Evolutionary conservation across 768 basidiomycete species (phyloP).

Genomic region (Phallus indusiatus): DNA sequence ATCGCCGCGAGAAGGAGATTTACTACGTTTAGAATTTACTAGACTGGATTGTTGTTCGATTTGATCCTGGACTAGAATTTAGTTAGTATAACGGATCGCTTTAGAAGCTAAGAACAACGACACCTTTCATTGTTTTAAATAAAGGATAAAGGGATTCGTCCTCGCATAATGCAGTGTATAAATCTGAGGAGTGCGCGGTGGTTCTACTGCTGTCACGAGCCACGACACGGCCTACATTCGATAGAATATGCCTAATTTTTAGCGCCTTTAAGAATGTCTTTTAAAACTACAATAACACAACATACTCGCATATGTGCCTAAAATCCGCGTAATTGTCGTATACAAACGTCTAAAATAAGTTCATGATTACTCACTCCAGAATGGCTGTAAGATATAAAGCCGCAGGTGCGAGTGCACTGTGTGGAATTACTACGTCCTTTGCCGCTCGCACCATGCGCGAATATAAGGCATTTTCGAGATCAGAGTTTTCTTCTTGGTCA

Average conservation of each 20-base stretch:
- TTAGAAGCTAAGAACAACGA: conserved; percentile 14
- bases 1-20: conserved; percentile 11
- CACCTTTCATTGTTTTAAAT: conserved; percentile 83
- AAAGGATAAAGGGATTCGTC: conserved; percentile 79
- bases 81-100: conserved; percentile 10
- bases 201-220: conserved; percentile 78
- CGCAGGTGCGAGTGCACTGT: conserved; percentile 63
- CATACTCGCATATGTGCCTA: conserved; percentile 85
- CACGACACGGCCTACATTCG: conserved; percentile 76
- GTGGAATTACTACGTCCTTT: conserved; percentile 33
- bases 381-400: conserved; percentile 88
- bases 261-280: conserved; percentile 7
- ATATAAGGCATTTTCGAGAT: conserved; percentile 51
- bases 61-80: conserved; percentile 59
- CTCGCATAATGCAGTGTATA: conserved; percentile 84
- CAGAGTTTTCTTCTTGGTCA: conserved; percentile 67
- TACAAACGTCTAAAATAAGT: conserved; percentile 18
- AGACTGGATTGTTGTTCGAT: conserved; percentile 58
- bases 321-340: conserved; percentile 13
- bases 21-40: conserved; percentile 12
- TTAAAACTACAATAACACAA: conserved; percentile 3
- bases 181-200: conserved; percentile 65
- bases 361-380: conserved; percentile 61
- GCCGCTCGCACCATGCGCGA: conserved; percentile 50
- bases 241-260: conserved; percentile 61